These are phyloP conservation scores for Diaporthe capsici DNA, from an alignment of 2,329 filamentous ascomycete species.

Conservation along the genomic window DNA sequence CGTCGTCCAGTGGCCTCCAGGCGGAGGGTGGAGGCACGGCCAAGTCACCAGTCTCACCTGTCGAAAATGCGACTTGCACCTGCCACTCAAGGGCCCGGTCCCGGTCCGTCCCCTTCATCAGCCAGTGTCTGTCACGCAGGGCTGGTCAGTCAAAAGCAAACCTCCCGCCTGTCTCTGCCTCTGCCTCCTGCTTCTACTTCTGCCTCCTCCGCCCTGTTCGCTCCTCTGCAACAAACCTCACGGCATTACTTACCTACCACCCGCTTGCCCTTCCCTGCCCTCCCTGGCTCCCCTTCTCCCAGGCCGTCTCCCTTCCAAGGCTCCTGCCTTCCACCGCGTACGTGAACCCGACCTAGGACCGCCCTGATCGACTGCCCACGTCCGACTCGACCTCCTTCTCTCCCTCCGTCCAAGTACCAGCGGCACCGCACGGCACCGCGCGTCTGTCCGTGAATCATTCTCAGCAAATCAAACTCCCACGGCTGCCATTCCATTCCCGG, in stretches of 20 bases:
- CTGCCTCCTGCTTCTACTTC: neutral
- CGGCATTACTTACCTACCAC: neutral
- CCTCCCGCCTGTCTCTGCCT: slow-evolving; percentile 12
- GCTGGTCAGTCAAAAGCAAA: slow-evolving; percentile 33
- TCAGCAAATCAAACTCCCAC: neutral
- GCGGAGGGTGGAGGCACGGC: slow-evolving; percentile 25
- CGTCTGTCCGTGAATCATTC: neutral
- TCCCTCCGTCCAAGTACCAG: neutral
- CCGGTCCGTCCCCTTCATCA: slow-evolving; percentile 25
- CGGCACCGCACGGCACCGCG: neutral
- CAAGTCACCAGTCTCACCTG: slow-evolving; percentile 33
- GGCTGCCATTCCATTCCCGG: neutral
- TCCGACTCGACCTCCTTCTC: slow-evolving; percentile 2
- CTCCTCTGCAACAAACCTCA: slow-evolving; percentile 21
- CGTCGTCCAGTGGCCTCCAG: slow-evolving; percentile 6
- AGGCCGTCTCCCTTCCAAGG: slow-evolving; percentile 13
- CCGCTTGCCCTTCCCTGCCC: neutral
- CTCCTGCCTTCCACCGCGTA: neutral
- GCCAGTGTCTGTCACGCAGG: slow-evolving; percentile 25
- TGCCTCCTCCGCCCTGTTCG: slow-evolving; percentile 1
- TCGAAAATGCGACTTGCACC: slow-evolving; percentile 17
- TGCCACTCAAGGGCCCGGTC: slow-evolving; percentile 25
- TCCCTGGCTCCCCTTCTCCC: slow-evolving; percentile 16
- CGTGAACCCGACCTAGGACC: neutral
- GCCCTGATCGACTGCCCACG: neutral